Percentiles rank a stretch among this genome's conserved stretches.
phyloP scores from a whole-genome alignment of 768 basidiomycete species.

The Russula vinacea region DNA sequence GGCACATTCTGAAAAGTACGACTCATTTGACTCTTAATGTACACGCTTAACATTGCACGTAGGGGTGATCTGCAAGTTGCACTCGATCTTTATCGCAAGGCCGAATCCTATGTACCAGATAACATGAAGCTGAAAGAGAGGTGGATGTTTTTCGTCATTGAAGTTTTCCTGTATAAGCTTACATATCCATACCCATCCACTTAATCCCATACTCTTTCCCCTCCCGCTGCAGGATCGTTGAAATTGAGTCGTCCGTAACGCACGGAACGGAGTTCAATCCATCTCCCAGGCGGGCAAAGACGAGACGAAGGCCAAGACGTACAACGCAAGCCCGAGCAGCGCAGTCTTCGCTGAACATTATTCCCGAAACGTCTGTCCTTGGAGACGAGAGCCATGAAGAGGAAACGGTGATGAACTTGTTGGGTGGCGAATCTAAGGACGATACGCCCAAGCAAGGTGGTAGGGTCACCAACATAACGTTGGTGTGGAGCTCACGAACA shows the following conservation, averaged over 20 bases:
- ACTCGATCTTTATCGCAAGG: constrained; percentile 77
- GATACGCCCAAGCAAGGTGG: constrained; percentile 29
- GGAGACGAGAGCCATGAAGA: constrained; percentile 32
- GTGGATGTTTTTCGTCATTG: constrained; percentile 72
- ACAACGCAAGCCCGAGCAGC: constrained; percentile 7
- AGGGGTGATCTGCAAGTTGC: constrained; percentile 82
- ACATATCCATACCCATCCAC: constrained; percentile 23
- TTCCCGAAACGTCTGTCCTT: constrained; percentile 12
- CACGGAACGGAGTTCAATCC: constrained; percentile 58
- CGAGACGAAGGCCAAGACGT: constrained; percentile 36
- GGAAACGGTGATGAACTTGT: constrained; percentile 25
- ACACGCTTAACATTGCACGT: constrained; percentile 4
- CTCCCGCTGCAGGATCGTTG: constrained; percentile 58
- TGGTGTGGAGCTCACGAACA: constrained; percentile 28
- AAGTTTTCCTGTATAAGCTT: constrained; percentile 52
- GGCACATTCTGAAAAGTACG: constrained; percentile 76
- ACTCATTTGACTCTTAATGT: constrained; percentile 15
- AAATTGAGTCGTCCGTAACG: constrained; percentile 76
- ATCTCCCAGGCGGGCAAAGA: constrained; percentile 49
- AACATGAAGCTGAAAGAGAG: constrained; percentile 83
- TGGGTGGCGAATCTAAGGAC: constrained; percentile 18
- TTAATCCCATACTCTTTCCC: constrained; percentile 34
- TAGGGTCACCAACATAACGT: constrained; percentile 14
- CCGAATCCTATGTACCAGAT: constrained; percentile 79
- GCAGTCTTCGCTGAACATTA: constrained; percentile 27